Percentiles rank a stretch among this genome's conserved stretches.
These are phyloP conservation scores for Trichosporon ovoides DNA, from an alignment of 1,284 basidiomycete genomes.

Conservation along the genomic window DNA sequence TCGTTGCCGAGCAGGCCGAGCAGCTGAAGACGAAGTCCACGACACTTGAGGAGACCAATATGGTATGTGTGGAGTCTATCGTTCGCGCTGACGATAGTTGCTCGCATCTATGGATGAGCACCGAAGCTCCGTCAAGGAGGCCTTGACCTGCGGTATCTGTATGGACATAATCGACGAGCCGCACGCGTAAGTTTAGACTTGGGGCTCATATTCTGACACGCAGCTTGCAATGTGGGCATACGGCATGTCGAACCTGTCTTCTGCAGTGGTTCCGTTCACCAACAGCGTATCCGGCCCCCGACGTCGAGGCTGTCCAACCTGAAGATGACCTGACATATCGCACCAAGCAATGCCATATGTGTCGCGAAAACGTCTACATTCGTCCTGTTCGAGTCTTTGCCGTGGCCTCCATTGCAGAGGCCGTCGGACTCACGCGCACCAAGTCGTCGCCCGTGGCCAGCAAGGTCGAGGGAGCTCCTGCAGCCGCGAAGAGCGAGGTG, in stretches of 20 bases:
- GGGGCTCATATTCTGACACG: conserved; percentile 9
- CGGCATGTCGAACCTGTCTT: conserved; percentile 42
- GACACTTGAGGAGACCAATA: conserved; percentile 10
- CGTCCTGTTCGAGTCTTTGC: conserved; percentile 41
- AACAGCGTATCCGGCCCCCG: conserved; percentile 31
- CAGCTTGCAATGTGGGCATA: conserved; percentile 45
- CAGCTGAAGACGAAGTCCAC: conserved; percentile 15
- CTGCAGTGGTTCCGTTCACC: conserved; percentile 40
- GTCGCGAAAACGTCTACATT: conserved; percentile 35
- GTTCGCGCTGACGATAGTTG: conserved; percentile 12
- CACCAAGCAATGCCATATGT: conserved; percentile 45
- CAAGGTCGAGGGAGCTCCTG: conserved; percentile 4
- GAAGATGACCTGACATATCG: conserved; percentile 33
- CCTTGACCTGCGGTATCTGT: conserved; percentile 41
- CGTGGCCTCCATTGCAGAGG: conserved; percentile 33
- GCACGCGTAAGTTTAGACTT: conserved; percentile 36
- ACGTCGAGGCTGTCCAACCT: conserved; percentile 18
- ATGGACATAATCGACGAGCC: conserved; percentile 41
- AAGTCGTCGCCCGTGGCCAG: conserved; percentile 10
- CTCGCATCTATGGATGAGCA: conserved; percentile 22
- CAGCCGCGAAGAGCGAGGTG: background rate
- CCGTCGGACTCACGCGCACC: conserved; percentile 27
- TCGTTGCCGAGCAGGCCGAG: conserved; percentile 7
- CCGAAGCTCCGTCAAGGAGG: conserved; percentile 31
- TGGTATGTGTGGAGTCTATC: conserved; percentile 7